These are phyloP conservation scores for Geotrichum citri-aurantii DNA, from an alignment of 1,139 yeast genomes.

Conservation along the genomic window DNA sequence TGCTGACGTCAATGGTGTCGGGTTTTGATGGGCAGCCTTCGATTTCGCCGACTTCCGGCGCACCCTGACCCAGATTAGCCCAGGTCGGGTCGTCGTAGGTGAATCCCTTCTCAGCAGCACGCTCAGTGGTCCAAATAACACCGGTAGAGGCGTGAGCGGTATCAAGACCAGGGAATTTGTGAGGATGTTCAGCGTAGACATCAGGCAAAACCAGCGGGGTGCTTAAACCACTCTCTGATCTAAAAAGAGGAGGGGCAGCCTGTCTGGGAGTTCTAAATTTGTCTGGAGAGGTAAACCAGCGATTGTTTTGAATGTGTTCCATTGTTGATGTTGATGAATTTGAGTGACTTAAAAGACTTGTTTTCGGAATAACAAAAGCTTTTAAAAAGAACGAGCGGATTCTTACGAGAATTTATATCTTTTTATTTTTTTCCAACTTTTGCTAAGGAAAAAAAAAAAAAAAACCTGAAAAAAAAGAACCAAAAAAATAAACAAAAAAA, in stretches of 20 bases:
- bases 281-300: conserved; percentile 12
- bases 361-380: not conserved
- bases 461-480: not conserved
- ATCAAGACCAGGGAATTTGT: conserved; percentile 56
- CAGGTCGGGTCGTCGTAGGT: conserved; percentile 45
- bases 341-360: not conserved
- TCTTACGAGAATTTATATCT: not conserved
- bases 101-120: conserved; percentile 58
- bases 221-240: conserved; percentile 28
- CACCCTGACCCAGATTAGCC: conserved; percentile 69
- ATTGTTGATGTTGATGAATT: not conserved
- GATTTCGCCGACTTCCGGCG: conserved; percentile 62
- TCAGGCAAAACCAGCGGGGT: conserved; percentile 35
- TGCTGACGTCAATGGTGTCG: conserved; percentile 46
- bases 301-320: conserved; percentile 9
- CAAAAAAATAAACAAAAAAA: no score
- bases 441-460: not conserved
- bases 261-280: conserved; percentile 1
- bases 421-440: not conserved
- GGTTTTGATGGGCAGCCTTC: conserved; percentile 62
- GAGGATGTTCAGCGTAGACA: conserved; percentile 29
- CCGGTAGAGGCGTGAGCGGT: conserved; percentile 61
- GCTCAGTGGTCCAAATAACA: conserved; percentile 64
- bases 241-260: conserved; percentile 19
- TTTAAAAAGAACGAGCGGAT: not conserved